Evolutionary conservation across 1,284 basidiomycete species (phyloP).

Genomic region (Grifola frondosa): DNA sequence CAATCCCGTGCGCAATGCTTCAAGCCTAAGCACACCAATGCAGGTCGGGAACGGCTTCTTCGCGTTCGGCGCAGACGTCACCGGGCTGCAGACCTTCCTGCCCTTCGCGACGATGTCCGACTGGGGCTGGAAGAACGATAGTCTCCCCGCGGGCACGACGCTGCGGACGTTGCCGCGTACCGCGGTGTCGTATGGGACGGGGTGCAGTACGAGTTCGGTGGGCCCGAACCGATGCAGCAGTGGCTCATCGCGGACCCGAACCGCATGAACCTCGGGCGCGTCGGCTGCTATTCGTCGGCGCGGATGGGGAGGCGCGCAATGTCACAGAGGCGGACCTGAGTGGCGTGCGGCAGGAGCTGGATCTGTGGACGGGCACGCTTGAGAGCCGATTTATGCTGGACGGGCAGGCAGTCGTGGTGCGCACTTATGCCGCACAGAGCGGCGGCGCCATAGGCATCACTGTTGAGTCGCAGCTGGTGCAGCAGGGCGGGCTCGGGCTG

Average conservation of each 20-base stretch:
- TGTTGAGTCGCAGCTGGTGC: conserved; percentile 42
- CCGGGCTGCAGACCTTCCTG: conserved; percentile 56
- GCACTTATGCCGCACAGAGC: conserved; percentile 41
- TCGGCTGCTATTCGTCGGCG: conserved; percentile 44
- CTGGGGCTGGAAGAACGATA: conserved; percentile 66
- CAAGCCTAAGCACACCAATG: conserved; percentile 49
- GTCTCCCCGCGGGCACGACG: conserved; percentile 45
- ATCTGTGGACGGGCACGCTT: conserved; percentile 55
- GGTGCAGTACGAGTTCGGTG: conserved; percentile 56
- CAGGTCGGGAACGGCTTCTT: conserved; percentile 65
- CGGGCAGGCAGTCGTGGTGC: conserved; percentile 38
- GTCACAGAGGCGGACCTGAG: conserved; percentile 42
- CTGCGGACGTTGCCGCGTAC: conserved; percentile 47
- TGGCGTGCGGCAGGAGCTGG: conserved; percentile 42
- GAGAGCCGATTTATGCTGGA: conserved; percentile 45
- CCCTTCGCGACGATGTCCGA: conserved; percentile 57
- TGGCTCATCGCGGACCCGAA: conserved; percentile 63
- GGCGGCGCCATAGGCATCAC: conserved; percentile 42
- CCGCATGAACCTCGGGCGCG: conserved; percentile 52
- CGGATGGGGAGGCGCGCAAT: conserved; percentile 29
- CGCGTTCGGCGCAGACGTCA: conserved; percentile 59
- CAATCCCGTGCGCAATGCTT: conserved; percentile 52
- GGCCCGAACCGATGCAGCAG: conserved; percentile 45
- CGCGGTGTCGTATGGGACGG: conserved; percentile 50
- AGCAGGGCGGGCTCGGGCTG: conserved; percentile 41